A percentile compares a stretch with the other conserved stretches of the same genome.
phyloP scores from a whole-genome alignment of 306 rosid genomes.

The Prunus campanulata region DNA sequence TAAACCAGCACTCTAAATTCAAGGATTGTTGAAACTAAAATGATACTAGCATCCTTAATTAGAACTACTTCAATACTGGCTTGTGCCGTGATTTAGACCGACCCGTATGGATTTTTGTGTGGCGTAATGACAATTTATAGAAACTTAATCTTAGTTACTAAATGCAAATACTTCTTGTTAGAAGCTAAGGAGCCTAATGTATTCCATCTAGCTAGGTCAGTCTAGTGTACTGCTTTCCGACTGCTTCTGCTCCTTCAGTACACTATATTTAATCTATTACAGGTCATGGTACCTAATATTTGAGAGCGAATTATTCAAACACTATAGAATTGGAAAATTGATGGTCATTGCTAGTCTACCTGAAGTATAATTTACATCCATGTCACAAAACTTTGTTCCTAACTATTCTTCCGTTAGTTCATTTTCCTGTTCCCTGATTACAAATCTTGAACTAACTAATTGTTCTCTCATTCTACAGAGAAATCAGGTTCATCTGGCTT shows the following conservation, averaged over 20 bases:
- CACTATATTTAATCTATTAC: neutral
- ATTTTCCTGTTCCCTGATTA: constrained; percentile 3
- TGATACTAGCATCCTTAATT: neutral
- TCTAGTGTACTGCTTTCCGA: neutral
- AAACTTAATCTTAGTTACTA: neutral
- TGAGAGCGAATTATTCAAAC: neutral
- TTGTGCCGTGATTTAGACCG: neutral
- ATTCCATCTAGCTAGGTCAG: neutral
- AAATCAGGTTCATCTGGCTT: constrained; percentile 92
- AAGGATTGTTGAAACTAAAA: neutral
- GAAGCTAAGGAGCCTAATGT: neutral
- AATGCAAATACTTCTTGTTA: neutral
- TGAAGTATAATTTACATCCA: constrained; percentile 30
- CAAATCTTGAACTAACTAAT: constrained; percentile 31
- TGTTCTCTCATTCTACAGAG: constrained; percentile 36
- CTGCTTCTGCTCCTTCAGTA: no score
- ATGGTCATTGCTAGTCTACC: constrained; percentile 21
- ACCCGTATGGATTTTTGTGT: no score
- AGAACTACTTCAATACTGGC: neutral
- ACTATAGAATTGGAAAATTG: neutral
- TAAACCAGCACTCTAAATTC: neutral
- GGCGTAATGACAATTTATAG: neutral
- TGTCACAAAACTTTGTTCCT: constrained; percentile 25
- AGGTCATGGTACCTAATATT: neutral
- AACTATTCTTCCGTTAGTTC: constrained; percentile 27